Conservation (phyloP, 208 protist genomes). For the Herpetomonas samuelpessoai region DNA sequence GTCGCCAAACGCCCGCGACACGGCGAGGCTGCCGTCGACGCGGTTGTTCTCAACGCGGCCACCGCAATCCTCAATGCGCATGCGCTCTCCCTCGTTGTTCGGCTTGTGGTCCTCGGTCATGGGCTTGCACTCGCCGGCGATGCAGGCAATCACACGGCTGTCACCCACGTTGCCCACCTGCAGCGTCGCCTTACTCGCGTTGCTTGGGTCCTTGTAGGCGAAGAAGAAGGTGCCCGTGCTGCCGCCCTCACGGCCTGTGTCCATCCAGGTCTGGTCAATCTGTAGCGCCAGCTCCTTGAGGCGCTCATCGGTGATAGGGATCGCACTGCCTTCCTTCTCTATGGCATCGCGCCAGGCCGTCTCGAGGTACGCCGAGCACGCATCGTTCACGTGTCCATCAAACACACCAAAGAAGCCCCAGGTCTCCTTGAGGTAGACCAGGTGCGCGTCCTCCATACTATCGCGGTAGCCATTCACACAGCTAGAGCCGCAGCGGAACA, state of each 20-base stretch:
- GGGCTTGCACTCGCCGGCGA: conserved; percentile 73
- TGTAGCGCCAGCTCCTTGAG: conserved; percentile 79
- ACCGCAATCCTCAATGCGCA: conserved; percentile 87
- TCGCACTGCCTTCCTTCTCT: conserved; percentile 50
- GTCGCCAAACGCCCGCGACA: conserved; percentile 94
- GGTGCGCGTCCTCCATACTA: conserved; percentile 89
- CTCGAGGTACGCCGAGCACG: conserved; percentile 82
- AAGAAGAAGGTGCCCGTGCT: conserved; percentile 91
- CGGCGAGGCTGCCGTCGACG: conserved; percentile 92
- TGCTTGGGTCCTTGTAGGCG: conserved; percentile 63
- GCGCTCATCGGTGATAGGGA: conserved; percentile 78
- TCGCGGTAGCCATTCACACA: conserved; percentile 92
- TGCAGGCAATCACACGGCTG: conserved; percentile 85
- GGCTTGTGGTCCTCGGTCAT: conserved; percentile 95
- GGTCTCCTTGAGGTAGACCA: conserved; percentile 65
- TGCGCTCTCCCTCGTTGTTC: conserved; percentile 78
- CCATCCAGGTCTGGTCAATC: conserved; percentile 87
- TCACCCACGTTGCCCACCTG: conserved; percentile 94
- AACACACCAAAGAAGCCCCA: conserved; percentile 93
- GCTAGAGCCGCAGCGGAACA: conserved; percentile 85
- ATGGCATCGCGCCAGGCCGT: conserved; percentile 65
- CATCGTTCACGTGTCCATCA: conserved; percentile 88
- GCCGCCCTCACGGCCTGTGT: conserved; percentile 62
- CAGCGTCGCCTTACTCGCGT: conserved; percentile 67
- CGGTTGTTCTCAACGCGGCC: conserved; percentile 92